Conservation (phyloP, 202 grass and related monocot genomes). For the Carex arenaria region DNA sequence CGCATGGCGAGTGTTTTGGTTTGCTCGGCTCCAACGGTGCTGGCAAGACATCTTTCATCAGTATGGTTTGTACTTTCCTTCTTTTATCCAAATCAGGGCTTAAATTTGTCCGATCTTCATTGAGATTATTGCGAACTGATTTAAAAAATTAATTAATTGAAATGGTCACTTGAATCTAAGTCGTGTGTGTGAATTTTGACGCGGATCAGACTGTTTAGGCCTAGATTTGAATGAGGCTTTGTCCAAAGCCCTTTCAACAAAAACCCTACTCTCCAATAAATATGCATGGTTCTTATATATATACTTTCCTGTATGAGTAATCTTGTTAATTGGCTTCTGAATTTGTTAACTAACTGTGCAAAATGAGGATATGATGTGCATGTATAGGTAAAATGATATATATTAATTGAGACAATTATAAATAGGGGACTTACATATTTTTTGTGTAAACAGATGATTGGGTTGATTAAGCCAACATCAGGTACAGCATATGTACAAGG, state of each 20-base stretch:
- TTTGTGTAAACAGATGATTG: constrained; percentile 44
- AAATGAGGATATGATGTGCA: neutral
- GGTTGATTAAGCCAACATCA: constrained; percentile 54
- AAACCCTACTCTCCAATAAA: too few species aligned
- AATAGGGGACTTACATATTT: neutral
- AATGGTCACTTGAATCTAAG: neutral
- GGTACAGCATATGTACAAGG: constrained; percentile 56
- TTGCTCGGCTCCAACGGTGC: constrained; percentile 89
- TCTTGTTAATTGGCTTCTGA: too few species aligned
- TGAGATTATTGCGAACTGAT: too few species aligned
- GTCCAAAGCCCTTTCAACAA: too few species aligned
- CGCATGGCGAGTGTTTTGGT: constrained; percentile 73
- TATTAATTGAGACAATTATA: neutral
- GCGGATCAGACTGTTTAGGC: too few species aligned
- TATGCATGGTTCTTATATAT: too few species aligned
- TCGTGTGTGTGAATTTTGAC: neutral
- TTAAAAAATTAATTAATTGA: neutral
- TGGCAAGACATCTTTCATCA: constrained; percentile 78
- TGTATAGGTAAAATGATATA: neutral
- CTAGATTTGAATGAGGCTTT: too few species aligned
- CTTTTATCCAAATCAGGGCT: neutral
- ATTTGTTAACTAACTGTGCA: neutral
- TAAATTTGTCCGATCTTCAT: too few species aligned
- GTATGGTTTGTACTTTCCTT: constrained; percentile 47
- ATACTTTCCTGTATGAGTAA: too few species aligned